Evolutionary conservation across 169 alveolate species (phyloP), one percentile per base, ranked within the genome.

Genomic region (Plasmodium ovale): DNA sequence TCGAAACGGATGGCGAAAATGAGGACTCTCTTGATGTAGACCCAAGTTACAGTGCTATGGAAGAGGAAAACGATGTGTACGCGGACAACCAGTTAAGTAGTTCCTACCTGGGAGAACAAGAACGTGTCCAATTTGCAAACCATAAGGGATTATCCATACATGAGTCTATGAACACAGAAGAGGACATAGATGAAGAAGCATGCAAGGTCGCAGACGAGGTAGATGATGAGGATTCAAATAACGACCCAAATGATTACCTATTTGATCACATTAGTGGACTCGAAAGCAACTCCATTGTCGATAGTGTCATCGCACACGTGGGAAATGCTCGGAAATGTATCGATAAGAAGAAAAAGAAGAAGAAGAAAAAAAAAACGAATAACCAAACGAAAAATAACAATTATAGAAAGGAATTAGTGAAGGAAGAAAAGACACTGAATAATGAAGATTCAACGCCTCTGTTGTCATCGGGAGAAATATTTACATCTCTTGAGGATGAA

Each of bases 1-100:
- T 77, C 67, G 77, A 77, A 60, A 77, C 88, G 33, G 88, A 77
- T 53, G 62, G 27, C 16, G 88, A 77, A 16, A 51, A 44, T 56
- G 72, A 54, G 23, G n/a, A n/a, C n/a, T n/a, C n/a, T n/a, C n/a
- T n/a, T n/a, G 21, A 70, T 19, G 1, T 68, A 42, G 51, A 23
- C 42, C 1, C 29, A 23, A 47, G 51, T n/a, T n/a, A n/a, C n/a
- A n/a, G n/a, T n/a, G n/a, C n/a, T n/a, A n/a, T n/a, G n/a, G n/a
- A n/a, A n/a, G n/a, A n/a, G n/a, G n/a, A n/a, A n/a, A n/a, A n/a
- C n/a, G n/a, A n/a, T n/a, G n/a, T n/a, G n/a, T n/a, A n/a, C n/a
- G n/a, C n/a, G n/a, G n/a, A n/a, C n/a, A n/a, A n/a, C n/a, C n/a
- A n/a, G n/a, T n/a, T n/a, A n/a, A n/a, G n/a, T n/a, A n/a, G n/a